A percentile compares a stretch with the other conserved stretches of the same genome.
Evolutionary conservation across 768 basidiomycete species (phyloP).

Genomic region (Coprinopsis marcescibilis): DNA sequence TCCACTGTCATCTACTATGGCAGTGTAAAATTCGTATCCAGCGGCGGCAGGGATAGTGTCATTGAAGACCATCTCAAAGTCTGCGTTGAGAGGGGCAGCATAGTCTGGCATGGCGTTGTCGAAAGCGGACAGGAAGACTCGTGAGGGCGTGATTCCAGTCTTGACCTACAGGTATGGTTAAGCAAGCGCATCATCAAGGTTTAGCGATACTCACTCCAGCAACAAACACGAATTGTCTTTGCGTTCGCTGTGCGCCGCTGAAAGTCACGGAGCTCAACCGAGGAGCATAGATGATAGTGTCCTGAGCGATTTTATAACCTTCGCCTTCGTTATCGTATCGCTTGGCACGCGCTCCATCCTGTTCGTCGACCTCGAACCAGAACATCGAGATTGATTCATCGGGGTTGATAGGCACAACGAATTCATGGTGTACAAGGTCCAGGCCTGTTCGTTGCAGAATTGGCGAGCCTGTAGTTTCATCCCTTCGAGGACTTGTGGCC

Average conservation of each 20-base stretch:
- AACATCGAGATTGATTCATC: constrained; percentile 31
- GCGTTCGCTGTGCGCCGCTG: constrained; percentile 1
- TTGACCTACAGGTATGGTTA: constrained; percentile 7
- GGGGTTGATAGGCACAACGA: constrained; percentile 27
- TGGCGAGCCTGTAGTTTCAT: constrained; percentile 23
- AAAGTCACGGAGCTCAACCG: constrained; percentile 18
- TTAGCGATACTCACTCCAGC: constrained; percentile 10
- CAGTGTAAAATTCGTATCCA: constrained; percentile 14
- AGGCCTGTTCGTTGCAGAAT: constrained; percentile 22
- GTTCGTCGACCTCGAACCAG: constrained; percentile 35
- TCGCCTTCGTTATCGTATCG: constrained; percentile 29
- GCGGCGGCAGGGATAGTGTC: constrained; percentile 7
- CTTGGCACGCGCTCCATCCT: constrained; percentile 23
- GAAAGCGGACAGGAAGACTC: constrained; percentile 12
- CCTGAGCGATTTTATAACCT: constrained; percentile 28
- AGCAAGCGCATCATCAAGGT: neutral
- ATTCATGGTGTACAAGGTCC: constrained; percentile 28
- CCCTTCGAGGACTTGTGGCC: constrained; percentile 14
- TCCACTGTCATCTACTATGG: constrained; percentile 6
- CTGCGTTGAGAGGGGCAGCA: constrained; percentile 2
- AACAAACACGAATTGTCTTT: constrained; percentile 9
- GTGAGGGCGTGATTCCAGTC: constrained; percentile 8
- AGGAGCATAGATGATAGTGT: constrained; percentile 29
- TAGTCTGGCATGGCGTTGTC: constrained; percentile 13
- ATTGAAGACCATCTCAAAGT: constrained; percentile 10